Evolutionary conservation across 2,329 filamentous ascomycete genomes (phyloP).

Genomic region (Fusarium piperis): DNA sequence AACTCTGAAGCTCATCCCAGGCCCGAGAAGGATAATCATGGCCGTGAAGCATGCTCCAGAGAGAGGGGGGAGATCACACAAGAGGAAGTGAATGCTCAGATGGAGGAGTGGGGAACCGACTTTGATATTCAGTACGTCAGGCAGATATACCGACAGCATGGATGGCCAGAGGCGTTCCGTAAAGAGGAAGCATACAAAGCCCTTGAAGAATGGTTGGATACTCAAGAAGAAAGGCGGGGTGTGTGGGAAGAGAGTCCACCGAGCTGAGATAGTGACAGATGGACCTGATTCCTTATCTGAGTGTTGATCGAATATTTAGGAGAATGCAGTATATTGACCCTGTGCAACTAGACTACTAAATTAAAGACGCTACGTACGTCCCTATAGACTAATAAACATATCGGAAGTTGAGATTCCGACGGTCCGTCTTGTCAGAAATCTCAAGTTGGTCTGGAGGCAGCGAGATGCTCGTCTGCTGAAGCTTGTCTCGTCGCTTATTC

Average conservation of each 20-base stretch:
- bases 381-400: conserved; percentile 29
- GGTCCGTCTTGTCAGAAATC: conserved; percentile 34
- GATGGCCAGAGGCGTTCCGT: conserved; percentile 47
- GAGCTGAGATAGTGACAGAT: neutral
- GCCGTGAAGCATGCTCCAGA: conserved; percentile 7
- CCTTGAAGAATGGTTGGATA: neutral
- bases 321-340: neutral
- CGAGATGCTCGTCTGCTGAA: neutral
- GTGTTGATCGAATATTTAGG: neutral
- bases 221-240: neutral
- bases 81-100: conserved; percentile 26
- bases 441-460: neutral
- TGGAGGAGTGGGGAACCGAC: conserved; percentile 12
- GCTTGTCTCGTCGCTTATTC: conserved; percentile 27
- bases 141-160: conserved; percentile 44
- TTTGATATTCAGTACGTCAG: conserved; percentile 27
- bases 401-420: conserved; percentile 28
- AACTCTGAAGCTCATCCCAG: conserved; percentile 33
- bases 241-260: neutral
- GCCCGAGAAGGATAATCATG: conserved; percentile 11
- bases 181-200: conserved; percentile 36
- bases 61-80: conserved; percentile 7
- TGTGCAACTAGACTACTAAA: neutral
- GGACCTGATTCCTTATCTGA: neutral
- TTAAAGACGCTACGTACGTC: neutral